Conservation (phyloP, 73 alveolate species). For the Loxodes magnus region DNA sequence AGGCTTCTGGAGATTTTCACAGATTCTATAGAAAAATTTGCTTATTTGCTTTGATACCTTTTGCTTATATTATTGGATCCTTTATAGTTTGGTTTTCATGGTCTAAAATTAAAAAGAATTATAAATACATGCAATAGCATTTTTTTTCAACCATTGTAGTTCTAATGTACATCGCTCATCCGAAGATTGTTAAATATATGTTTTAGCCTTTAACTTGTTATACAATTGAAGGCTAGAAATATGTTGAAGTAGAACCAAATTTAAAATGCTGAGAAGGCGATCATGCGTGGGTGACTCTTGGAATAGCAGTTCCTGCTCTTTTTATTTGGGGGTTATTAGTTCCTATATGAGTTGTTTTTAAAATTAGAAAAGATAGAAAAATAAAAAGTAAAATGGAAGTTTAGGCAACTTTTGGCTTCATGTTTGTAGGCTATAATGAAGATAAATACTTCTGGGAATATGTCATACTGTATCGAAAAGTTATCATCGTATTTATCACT, state of each 20-base stretch:
- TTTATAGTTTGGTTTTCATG: constrained; percentile 14
- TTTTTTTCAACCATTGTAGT: constrained; percentile 29
- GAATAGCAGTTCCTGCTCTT: constrained; percentile 21
- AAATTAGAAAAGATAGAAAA: background rate
- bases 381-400: constrained; percentile 9
- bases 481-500: constrained; percentile 20
- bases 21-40: constrained; percentile 16
- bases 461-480: constrained; percentile 26
- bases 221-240: constrained; percentile 18
- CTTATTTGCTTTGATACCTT: constrained; percentile 17
- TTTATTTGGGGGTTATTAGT: constrained; percentile 16
- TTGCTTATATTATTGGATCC: background rate
- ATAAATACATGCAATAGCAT: background rate
- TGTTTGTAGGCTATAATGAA: constrained; percentile 33
- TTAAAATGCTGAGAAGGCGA: constrained; percentile 21
- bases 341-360: constrained; percentile 2
- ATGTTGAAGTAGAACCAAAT: constrained; percentile 15
- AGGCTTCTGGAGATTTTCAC: constrained; percentile 3
- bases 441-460: constrained; percentile 44
- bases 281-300: constrained; percentile 15
- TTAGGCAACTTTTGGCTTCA: constrained; percentile 35
- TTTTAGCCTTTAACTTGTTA: constrained; percentile 40
- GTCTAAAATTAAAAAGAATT: background rate
- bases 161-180: constrained; percentile 36
- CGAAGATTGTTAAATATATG: constrained; percentile 32